Conservation (phyloP, 1,284 basidiomycete species). For the Veloporphyrellus conicus region DNA sequence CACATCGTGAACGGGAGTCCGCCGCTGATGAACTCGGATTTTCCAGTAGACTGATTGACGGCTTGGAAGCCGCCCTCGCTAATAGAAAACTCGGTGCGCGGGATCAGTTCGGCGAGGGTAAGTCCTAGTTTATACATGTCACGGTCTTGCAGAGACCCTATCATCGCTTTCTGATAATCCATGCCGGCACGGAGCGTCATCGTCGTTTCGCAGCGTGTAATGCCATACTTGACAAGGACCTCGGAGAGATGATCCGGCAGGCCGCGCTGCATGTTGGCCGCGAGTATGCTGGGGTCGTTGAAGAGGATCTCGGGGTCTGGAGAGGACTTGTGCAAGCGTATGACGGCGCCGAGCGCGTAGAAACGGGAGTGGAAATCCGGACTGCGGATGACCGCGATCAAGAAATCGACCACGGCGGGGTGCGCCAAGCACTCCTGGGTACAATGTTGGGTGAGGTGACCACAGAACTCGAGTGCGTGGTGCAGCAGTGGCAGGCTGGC, state of each 20-base stretch:
- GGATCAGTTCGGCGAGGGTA: conserved; percentile 45
- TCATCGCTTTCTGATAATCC: conserved; percentile 53
- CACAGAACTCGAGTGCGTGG: conserved; percentile 48
- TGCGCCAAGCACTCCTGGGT: conserved; percentile 20
- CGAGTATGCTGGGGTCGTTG: conserved; percentile 44
- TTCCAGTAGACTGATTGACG: conserved; percentile 42
- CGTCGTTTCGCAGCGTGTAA: conserved; percentile 43
- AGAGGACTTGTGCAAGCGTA: conserved; percentile 43
- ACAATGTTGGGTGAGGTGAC: conserved; percentile 42
- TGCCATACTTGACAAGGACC: too few species aligned
- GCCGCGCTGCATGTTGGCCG: too few species aligned
- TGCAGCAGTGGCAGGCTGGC: too few species aligned
- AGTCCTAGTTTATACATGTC: conserved; percentile 51
- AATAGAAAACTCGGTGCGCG: conserved; percentile 57
- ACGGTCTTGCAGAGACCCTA: conserved; percentile 41
- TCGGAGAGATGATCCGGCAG: too few species aligned
- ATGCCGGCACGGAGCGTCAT: conserved; percentile 37
- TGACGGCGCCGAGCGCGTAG: conserved; percentile 47
- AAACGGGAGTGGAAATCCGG: conserved; percentile 49
- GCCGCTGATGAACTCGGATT: conserved; percentile 35
- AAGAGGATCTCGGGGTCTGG: conserved; percentile 42
- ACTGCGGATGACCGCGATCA: too few species aligned
- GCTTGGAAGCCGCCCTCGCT: conserved; percentile 50
- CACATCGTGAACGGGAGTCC: conserved; percentile 58
- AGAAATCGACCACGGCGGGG: too few species aligned